Conservation (phyloP, 352 stramenopile genomes). For the Globisporangium radiosum region DNA sequence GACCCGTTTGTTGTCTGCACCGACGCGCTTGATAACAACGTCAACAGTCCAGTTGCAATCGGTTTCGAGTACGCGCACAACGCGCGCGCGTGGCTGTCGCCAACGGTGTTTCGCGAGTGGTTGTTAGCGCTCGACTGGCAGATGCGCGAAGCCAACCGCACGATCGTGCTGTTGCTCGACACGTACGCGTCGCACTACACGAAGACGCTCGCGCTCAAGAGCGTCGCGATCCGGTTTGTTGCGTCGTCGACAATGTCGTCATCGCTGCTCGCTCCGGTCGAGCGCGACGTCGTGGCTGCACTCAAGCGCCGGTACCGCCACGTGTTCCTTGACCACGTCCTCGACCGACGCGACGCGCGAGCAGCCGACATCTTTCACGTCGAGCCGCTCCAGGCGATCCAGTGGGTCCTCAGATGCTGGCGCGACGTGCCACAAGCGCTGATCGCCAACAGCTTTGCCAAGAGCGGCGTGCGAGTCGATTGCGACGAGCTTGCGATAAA, state of each 20-base stretch:
- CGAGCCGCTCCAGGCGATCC: slow-evolving; percentile 38
- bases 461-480: slow-evolving; percentile 22
- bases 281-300: slow-evolving; percentile 31
- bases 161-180: slow-evolving; percentile 65
- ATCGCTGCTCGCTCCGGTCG: slow-evolving; percentile 32
- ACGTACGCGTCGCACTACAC: slow-evolving; percentile 47
- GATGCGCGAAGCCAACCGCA: slow-evolving; percentile 67
- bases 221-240: slow-evolving; percentile 54
- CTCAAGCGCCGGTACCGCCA: slow-evolving; percentile 60
- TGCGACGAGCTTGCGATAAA: not conserved
- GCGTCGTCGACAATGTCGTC: slow-evolving; percentile 16
- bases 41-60: not conserved
- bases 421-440: slow-evolving; percentile 41
- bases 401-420: slow-evolving; percentile 52
- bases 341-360: slow-evolving; percentile 35
- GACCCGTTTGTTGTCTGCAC: slow-evolving; percentile 65
- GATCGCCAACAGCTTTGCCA: slow-evolving; percentile 41
- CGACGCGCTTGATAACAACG: slow-evolving; percentile 14
- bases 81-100: slow-evolving; percentile 60
- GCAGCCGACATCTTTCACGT: slow-evolving; percentile 35
- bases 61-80: slow-evolving; percentile 67
- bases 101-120: slow-evolving; percentile 76
- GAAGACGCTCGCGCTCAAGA: slow-evolving; percentile 53
- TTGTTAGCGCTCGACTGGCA: slow-evolving; percentile 68
- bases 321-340: slow-evolving; percentile 33